Base-by-base conservation (phyloP, 2,329 filamentous ascomycete species). In the Fusarium nygamai region DNA sequence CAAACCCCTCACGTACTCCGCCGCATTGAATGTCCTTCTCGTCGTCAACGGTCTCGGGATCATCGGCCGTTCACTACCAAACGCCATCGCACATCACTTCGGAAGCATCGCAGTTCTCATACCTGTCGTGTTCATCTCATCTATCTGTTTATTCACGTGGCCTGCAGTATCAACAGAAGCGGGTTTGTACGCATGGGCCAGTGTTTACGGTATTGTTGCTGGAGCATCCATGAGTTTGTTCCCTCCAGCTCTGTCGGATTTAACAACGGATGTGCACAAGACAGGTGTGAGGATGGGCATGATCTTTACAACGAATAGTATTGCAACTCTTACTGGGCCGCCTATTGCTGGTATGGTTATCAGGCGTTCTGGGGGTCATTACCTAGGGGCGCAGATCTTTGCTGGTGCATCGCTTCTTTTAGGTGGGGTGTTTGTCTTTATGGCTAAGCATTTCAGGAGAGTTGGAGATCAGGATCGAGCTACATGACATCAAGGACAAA, bases 21-120 rank as follows among this genome's bases (percentile, higher is more conserved):
- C 60, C 3, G 54, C 64, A 11, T 33, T 68, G 3, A 43, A 62
- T 19, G 12, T 68, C 9, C 17, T 68, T 14, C 41, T 68, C 0
- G 64, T 68, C 16, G 54, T 62, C 24, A 68, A 68, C 17, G 54
- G 65, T 6, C 54, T 68, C 8, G 54, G 65, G 17, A 43, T 62
- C 4, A 34, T 68, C 0, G 54, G 54, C 3, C 54, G 65, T 36
- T 62, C 56, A 12, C 41, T 68, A 11, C 64, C 65, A 16, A 68
- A 68, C 12, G 41, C 41, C 13, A 6, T 62, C 1, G 65, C 65
- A 6, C 54, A 68, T 34, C 27, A 39, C 17, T 60, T 39, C 22
- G 44, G 58, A n/a, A 51, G 43, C 20, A 51, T 60, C 27, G 17
- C 43, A 31, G 34, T 51, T 20, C 58, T 60, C 34, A 51, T 60